Conservation (phyloP, 2,329 filamentous ascomycete genomes). For the Aspergillus pseudonomiae region DNA sequence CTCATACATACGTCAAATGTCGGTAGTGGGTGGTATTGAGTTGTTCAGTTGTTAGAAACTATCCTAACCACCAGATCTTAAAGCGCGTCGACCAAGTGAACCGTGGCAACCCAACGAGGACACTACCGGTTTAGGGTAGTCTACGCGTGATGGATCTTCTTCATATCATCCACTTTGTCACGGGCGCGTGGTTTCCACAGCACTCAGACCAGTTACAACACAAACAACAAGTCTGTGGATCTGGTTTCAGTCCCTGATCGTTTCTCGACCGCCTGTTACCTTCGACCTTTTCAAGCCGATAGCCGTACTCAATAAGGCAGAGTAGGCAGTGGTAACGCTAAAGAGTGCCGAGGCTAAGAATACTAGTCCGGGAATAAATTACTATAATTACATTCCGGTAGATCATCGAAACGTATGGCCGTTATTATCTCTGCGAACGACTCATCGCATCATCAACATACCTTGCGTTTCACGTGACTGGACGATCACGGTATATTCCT, state of each 20-base stretch:
- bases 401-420: background rate
- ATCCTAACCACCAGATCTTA: background rate
- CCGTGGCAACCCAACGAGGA: background rate
- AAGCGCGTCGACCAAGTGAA: background rate
- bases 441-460: background rate
- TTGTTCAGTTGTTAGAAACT: background rate
- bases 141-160: slow-evolving; percentile 16
- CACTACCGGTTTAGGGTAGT: background rate
- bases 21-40: background rate
- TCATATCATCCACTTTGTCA: background rate
- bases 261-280: background rate
- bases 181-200: background rate
- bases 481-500: background rate
- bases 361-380: background rate
- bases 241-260: background rate
- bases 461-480: background rate
- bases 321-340: background rate
- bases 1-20: slow-evolving; percentile 17
- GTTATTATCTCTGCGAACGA: background rate
- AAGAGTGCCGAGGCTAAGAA: background rate
- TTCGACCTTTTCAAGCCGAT: too few relatives aligned
- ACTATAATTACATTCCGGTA: background rate
- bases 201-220: background rate
- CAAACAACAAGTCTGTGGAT: background rate
- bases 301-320: too few relatives aligned